Percentiles rank a stretch among this genome's conserved stretches.
phyloP scores from a whole-genome alignment of 805 yeast genomes.

The Cyberlindnera euphorbiiphila region DNA sequence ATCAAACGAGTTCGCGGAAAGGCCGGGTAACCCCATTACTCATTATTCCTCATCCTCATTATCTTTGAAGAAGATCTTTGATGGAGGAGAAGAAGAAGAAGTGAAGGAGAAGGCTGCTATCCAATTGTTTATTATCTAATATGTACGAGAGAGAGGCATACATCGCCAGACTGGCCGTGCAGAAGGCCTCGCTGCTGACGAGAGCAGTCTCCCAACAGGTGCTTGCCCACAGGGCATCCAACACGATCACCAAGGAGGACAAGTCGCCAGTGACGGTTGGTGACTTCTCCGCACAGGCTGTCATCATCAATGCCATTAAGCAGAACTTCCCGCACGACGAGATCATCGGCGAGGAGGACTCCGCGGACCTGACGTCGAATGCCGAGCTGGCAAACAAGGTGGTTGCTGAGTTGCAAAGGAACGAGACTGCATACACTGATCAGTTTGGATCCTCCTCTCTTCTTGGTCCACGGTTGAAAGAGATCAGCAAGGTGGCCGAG shows the following conservation, averaged over 20 bases:
- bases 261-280: slow-evolving; percentile 95
- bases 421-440: slow-evolving; percentile 41
- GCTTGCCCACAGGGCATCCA: slow-evolving; percentile 41
- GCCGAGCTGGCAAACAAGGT: slow-evolving; percentile 49
- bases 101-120: no score
- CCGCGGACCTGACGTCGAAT: slow-evolving; percentile 58
- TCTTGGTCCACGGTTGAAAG: slow-evolving; percentile 37
- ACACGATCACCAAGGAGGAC: slow-evolving; percentile 72
- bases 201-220: slow-evolving; percentile 55
- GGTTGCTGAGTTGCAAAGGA: slow-evolving; percentile 51
- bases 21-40: slow-evolving; percentile 1
- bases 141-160: slow-evolving; percentile 61
- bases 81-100: no score
- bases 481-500: slow-evolving; percentile 48
- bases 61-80: no score
- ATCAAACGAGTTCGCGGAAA: slow-evolving; percentile 1
- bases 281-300: slow-evolving; percentile 94
- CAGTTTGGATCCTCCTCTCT: slow-evolving; percentile 18
- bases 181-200: slow-evolving; percentile 77
- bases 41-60: no score
- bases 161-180: slow-evolving; percentile 87
- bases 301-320: slow-evolving; percentile 78
- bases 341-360: slow-evolving; percentile 93
- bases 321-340: slow-evolving; percentile 78
- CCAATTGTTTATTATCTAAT: background rate